phyloP scores from a whole-genome alignment of 306 rosid species.

The Lithocarpus polystachyus region DNA sequence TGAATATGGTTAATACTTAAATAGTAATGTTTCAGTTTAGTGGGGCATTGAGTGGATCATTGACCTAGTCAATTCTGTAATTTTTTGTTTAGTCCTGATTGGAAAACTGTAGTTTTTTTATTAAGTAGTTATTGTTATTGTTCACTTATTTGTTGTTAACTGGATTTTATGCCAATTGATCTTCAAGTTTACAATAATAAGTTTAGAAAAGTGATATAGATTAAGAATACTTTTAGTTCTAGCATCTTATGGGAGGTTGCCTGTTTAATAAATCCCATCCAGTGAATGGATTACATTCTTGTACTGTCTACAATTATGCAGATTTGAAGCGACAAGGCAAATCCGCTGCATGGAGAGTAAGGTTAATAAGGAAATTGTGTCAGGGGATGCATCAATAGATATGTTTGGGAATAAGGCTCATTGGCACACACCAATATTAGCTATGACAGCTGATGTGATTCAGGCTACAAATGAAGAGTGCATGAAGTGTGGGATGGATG shows the following conservation, averaged over 20 bases:
- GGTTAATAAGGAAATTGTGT: slow-evolving; percentile 53
- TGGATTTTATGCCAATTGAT: neutral
- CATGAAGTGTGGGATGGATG: slow-evolving; percentile 91
- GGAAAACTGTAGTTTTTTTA: neutral
- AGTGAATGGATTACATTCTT: slow-evolving; percentile 10
- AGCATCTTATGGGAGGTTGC: neutral
- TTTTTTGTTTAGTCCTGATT: neutral
- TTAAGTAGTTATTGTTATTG: neutral
- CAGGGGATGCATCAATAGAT: slow-evolving; percentile 55
- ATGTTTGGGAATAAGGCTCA: slow-evolving; percentile 45
- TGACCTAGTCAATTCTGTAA: neutral
- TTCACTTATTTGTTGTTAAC: neutral
- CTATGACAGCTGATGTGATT: slow-evolving; percentile 93
- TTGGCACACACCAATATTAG: slow-evolving; percentile 90
- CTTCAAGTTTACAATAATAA: neutral
- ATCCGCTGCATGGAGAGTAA: slow-evolving; percentile 57
- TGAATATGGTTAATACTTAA: neutral
- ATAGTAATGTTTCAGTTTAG: neutral
- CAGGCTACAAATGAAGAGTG: slow-evolving; percentile 81
- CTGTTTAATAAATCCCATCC: neutral
- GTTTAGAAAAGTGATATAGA: neutral
- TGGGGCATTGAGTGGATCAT: neutral
- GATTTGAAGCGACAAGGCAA: slow-evolving; percentile 75
- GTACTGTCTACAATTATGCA: slow-evolving; percentile 32
- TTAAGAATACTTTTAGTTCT: slow-evolving; percentile 9